These are phyloP conservation scores for Myxozyma neglecta DNA, from an alignment of 805 yeast species.

Conservation along the genomic window DNA sequence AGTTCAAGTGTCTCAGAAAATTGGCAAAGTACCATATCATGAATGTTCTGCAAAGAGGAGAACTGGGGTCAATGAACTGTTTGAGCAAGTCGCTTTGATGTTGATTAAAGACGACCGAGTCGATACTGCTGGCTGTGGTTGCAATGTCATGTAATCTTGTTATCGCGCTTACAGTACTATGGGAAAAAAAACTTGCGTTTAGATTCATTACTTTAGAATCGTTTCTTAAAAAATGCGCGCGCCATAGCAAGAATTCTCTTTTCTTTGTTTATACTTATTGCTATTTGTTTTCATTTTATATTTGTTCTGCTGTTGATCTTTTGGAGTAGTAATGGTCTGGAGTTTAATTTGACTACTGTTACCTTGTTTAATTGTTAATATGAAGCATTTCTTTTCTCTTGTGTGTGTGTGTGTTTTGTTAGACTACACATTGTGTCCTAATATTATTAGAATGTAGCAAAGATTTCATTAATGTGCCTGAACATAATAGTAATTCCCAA, in stretches of 20 bases:
- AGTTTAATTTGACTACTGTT: neutral
- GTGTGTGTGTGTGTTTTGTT: neutral
- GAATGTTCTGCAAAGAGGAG: constrained; percentile 77
- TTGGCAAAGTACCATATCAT: constrained; percentile 66
- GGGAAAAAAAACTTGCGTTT: neutral
- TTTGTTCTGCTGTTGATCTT: neutral
- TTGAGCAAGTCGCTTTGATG: constrained; percentile 51
- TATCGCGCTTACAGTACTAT: neutral
- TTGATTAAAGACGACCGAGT: constrained; percentile 5
- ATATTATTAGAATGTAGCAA: too few species aligned
- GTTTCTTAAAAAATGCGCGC: neutral
- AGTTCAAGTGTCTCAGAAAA: constrained; percentile 51
- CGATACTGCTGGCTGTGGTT: constrained; percentile 2
- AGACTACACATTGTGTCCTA: neutral
- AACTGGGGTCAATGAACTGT: constrained; percentile 65
- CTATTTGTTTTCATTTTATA: neutral
- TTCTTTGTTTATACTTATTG: neutral
- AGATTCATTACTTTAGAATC: neutral
- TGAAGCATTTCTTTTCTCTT: neutral
- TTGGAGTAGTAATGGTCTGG: constrained; percentile 2
- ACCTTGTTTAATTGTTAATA: neutral
- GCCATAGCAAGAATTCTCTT: neutral
- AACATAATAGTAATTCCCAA: too few species aligned
- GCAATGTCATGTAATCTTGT: neutral
- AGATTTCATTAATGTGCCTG: too few species aligned